Conservation (phyloP, 208 protist genomes). For the Acanthamoeba triangularis region DNA sequence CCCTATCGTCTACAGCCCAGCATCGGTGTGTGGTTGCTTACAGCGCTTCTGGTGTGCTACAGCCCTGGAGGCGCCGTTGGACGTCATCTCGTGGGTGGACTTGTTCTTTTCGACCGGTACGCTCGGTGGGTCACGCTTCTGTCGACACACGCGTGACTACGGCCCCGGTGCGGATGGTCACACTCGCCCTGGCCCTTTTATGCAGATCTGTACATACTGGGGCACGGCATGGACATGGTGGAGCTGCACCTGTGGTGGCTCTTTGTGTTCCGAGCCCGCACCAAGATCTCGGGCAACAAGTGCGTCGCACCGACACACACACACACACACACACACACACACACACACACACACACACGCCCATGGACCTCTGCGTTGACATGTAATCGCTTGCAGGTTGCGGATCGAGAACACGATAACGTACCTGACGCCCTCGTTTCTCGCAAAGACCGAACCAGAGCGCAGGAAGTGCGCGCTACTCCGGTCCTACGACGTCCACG, state of each 20-base stretch:
- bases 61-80: background rate
- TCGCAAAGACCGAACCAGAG: background rate
- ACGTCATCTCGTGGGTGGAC: background rate
- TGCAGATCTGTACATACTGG: background rate
- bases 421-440: background rate
- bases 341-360: background rate
- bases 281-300: background rate
- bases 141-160: background rate
- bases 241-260: constrained; percentile 37
- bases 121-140: background rate
- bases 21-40: too few species aligned
- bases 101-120: background rate
- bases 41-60: too few species aligned
- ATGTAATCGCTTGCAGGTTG: background rate
- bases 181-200: too few species aligned
- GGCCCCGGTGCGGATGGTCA: too few species aligned
- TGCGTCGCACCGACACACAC: too few species aligned
- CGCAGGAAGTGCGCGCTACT: background rate
- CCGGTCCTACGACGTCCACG: constrained; percentile 1
- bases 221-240: background rate
- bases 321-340: too few species aligned
- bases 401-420: background rate
- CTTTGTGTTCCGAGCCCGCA: background rate
- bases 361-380: too few species aligned
- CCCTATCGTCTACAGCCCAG: background rate